These are phyloP conservation scores for Aspergillus clavatus DNA, from an alignment of 2,329 filamentous ascomycete genomes.

Conservation along the genomic window DNA sequence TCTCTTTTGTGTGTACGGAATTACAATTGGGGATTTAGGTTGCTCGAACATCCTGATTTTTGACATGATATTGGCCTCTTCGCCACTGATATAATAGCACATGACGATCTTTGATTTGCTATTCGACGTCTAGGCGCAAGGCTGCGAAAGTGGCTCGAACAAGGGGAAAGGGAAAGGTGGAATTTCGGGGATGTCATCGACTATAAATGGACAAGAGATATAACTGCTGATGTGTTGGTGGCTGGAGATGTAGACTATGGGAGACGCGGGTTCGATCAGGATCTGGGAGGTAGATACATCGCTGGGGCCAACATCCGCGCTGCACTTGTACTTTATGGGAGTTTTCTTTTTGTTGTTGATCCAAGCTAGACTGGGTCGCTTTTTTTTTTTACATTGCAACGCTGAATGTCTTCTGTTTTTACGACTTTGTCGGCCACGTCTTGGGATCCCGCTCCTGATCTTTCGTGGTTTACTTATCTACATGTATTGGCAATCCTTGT, in stretches of 20 bases:
- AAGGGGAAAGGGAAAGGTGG: background rate
- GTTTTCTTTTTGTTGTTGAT: constrained; percentile 11
- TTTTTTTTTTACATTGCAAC: constrained; percentile 11
- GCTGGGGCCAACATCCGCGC: constrained; percentile 14
- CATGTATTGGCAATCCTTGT: no score
- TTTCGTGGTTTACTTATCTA: no score
- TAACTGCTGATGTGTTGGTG: constrained; percentile 5
- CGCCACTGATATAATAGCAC: background rate
- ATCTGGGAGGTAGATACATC: constrained; percentile 22
- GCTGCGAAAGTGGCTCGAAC: background rate
- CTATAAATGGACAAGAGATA: constrained; percentile 1
- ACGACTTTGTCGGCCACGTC: no score
- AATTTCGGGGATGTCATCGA: background rate
- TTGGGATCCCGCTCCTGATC: no score
- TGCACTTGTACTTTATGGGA: constrained; percentile 24
- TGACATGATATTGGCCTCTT: constrained; percentile 3
- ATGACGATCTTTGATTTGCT: background rate
- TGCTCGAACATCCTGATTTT: constrained; percentile 1
- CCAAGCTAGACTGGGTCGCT: constrained; percentile 17
- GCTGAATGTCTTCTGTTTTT: no score
- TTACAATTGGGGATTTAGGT: background rate
- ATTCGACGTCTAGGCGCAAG: background rate
- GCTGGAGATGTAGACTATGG: constrained; percentile 8
- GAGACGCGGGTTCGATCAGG: constrained; percentile 3
- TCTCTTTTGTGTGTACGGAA: constrained; percentile 6